Base-by-base conservation (phyloP, 495 filamentous ascomycete genomes). In the Lentithecium fluviatile region DNA sequence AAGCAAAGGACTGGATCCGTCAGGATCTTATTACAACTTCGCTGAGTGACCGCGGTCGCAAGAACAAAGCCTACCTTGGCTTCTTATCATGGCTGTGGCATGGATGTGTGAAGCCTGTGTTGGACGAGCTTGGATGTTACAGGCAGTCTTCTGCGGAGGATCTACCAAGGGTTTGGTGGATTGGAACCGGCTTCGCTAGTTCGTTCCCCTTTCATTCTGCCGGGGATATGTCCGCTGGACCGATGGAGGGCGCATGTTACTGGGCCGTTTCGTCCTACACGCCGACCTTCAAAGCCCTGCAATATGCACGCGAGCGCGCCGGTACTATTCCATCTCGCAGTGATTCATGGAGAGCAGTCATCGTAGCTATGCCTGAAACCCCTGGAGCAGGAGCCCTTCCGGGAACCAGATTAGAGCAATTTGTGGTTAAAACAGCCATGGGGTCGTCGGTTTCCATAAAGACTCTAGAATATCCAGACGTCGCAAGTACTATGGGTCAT, bases 121-220 rank as follows among this genome's bases (percentile, higher is more conserved):
- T 65, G 1, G 47, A 47, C 2, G 38, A 36, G n/a, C 23, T 40
- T 20, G 23, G 26, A 7, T 52, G 12, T 24, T 2, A 21, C 24
- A 25, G 23, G n/a, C 49, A 47, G 47, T 42, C 29, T 17, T 45
- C 46, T 1, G 49, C 4, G 38, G 25, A 54, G 7, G 48, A 46
- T 37, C 25, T 54, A 20, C 56, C 62, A 12, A 32, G 57, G 15
- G 38, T 65, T 6, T 60, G 62, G 62, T 60, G 62, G 62, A 55
- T 60, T 25, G 56, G 56, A 21, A 59, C 62, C 2, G 62, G 62
- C 7, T 37, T 60, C 38, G 47, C 42, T 19, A 65, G 62, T 21
- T 47, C 38, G 2, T 52, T 66, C 19, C 64, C 64, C 10, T 63
- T 66, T 38, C 58, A 66, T 58, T 15, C 64, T 53, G 64, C 64